phyloP scores from a whole-genome alignment of 352 stramenopile genomes.

The Globisporangium heterothallicum region DNA sequence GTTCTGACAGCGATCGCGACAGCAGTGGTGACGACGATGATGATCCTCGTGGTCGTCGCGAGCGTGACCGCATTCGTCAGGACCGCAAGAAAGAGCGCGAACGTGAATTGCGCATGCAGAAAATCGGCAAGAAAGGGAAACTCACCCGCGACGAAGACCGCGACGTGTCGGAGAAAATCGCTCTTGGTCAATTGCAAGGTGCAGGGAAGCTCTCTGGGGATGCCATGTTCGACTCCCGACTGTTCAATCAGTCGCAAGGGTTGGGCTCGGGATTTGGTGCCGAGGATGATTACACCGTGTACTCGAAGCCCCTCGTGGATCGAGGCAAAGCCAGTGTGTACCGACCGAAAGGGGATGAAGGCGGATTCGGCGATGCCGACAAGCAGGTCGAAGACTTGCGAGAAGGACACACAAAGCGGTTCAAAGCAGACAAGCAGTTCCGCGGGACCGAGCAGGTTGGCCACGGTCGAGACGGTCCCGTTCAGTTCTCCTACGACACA shows the following conservation, averaged over 20 bases:
- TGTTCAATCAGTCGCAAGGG: conserved; percentile 98
- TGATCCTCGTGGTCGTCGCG: conserved; percentile 18
- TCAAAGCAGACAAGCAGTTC: conserved; percentile 88
- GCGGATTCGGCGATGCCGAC: conserved; percentile 77
- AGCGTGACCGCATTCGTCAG: conserved; percentile 79
- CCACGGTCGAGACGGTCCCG: conserved; percentile 57
- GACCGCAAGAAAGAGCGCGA: conserved; percentile 95
- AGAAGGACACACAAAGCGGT: conserved; percentile 65
- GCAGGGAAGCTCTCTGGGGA: conserved; percentile 75
- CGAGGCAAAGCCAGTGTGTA: conserved; percentile 87
- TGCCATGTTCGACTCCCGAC: conserved; percentile 93
- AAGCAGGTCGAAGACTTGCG: conserved; percentile 92
- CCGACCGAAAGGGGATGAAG: conserved; percentile 84
- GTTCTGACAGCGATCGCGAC: conserved; percentile 7
- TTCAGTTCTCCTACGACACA: conserved; percentile 84
- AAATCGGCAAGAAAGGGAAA: conserved; percentile 87
- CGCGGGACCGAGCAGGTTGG: conserved; percentile 70
- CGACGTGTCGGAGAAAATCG: conserved; percentile 99
- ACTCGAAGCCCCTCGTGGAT: conserved; percentile 96
- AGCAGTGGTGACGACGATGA: conserved; percentile 40
- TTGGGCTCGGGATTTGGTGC: conserved; percentile 94
- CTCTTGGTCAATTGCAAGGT: conserved; percentile 93
- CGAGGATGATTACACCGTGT: conserved; percentile 98
- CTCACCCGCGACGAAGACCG: conserved; percentile 93
- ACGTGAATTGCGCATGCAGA: conserved; percentile 92